Evolutionary conservation across 1,139 yeast species (phyloP).

Genomic region (Yamadazyma pseudoaaseri): DNA sequence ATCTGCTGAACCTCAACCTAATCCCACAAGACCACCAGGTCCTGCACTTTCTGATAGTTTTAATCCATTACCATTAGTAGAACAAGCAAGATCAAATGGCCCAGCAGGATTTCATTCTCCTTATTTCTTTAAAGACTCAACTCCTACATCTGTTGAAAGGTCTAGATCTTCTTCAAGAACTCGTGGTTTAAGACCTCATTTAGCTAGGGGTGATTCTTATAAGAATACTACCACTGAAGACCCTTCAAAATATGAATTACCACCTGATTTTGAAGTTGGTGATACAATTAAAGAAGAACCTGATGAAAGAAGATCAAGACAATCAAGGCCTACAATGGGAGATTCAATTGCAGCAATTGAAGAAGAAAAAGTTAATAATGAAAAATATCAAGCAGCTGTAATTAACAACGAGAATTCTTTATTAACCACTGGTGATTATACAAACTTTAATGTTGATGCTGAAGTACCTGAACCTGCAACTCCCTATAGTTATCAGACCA

Average conservation of each 20-base stretch:
- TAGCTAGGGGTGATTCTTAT: slow-evolving; percentile 68
- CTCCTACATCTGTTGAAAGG: slow-evolving; percentile 29
- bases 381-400: slow-evolving; percentile 14
- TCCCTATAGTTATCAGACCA: slow-evolving; percentile 26
- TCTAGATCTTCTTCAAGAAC: slow-evolving; percentile 31
- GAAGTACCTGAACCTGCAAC: slow-evolving; percentile 23
- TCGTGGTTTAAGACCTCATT: slow-evolving; percentile 47
- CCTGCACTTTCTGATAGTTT: slow-evolving; percentile 3
- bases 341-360: slow-evolving; percentile 49
- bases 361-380: slow-evolving; percentile 21
- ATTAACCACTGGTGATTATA: slow-evolving; percentile 50
- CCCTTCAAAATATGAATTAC: slow-evolving; percentile 45
- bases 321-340: slow-evolving; percentile 49
- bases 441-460: slow-evolving; percentile 45
- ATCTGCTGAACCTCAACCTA: neutral
- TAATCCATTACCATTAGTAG: slow-evolving; percentile 14
- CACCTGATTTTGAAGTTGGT: slow-evolving; percentile 32
- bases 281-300: slow-evolving; percentile 22
- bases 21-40: neutral
- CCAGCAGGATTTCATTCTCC: slow-evolving; percentile 42
- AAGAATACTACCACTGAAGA: slow-evolving; percentile 45
- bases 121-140: slow-evolving; percentile 36
- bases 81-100: slow-evolving; percentile 7
- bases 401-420: slow-evolving; percentile 40
- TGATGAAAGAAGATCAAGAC: slow-evolving; percentile 42